Evolutionary conservation across 1,284 basidiomycete genomes (phyloP), one percentile per base, ranked within the genome.

Genomic region (Microbotryum lychnidis-dioicae): DNA sequence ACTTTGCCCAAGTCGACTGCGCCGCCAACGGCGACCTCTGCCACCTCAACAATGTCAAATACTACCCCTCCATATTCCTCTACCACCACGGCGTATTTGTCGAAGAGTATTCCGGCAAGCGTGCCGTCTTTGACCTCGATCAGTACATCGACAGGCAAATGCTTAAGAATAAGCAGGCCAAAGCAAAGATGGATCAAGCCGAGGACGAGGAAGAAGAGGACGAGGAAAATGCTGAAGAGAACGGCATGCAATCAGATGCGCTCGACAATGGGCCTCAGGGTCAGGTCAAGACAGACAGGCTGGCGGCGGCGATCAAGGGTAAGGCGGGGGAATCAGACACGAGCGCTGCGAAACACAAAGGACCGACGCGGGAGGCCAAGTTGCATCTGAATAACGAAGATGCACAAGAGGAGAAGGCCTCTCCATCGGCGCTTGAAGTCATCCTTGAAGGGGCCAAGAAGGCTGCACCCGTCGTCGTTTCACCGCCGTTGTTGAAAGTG

Each of bases 1-100:
- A 83, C 59, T 80, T 92, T 62, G 90, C 87, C 0, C 91, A 91
- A 73, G 85, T 96, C 50, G 85, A 94, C 75, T 96, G 92, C 73
- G 80, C 84, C 0, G 80, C 86, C 4, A 79, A 90, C 73, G 89
- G 89, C 71, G 91, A 94, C 73, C 77, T 94, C 6, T 96, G 91
- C 74, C 77, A 79, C 54, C 77, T 80, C 21, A 84, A 91, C 67
- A 77, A 78, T 23, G 79, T 94, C 69, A 79, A 77, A 23, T 85
- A 84, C 58, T 94, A 91, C 74, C 91, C 91, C 0, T 83, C 87
- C 57, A 77, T 94, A 72, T 83, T 85, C 56, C 77, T 94, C 61
- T 93, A 85, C 66, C 72, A 66, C 49, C 78, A 89, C 64, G 89
- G 89, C 37, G 73, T 82, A 61, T 79, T 81, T 33, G 72, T 84